Percentiles rank a stretch among this genome's conserved stretches.
Evolutionary conservation across 192 early-diverging fungal species (phyloP).

Genomic region (Gonapodya prolifera): DNA sequence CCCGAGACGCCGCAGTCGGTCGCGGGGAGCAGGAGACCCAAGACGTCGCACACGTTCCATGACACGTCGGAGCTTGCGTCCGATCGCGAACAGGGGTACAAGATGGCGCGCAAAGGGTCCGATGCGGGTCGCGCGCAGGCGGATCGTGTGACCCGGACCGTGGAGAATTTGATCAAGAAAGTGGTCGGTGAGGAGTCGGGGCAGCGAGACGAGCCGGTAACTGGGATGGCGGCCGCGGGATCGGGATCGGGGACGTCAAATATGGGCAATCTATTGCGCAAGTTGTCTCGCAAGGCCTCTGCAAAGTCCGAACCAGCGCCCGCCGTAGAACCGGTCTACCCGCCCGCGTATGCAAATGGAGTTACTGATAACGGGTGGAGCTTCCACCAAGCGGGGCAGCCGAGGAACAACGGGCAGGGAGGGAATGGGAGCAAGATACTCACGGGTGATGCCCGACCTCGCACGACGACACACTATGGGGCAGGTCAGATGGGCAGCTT

Average conservation of each 20-base stretch:
- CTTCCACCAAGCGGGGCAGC: not conserved
- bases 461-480: not conserved
- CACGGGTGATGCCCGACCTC: not conserved
- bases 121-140: not conserved
- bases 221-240: too few relatives aligned
- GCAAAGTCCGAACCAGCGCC: too few relatives aligned
- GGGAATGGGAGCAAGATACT: not conserved
- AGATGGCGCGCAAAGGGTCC: not conserved
- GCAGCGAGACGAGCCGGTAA: not conserved
- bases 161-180: not conserved
- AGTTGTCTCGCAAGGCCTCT: not conserved
- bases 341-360: not conserved
- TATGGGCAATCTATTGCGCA: too few relatives aligned
- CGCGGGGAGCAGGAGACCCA: not conserved
- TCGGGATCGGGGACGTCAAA: too few relatives aligned
- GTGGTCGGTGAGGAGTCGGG: not conserved
- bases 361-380: not conserved
- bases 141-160: not conserved
- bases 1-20: not conserved
- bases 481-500: not conserved
- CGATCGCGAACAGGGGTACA: not conserved
- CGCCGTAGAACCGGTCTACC: not conserved
- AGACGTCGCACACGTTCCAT: not conserved
- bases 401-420: not conserved
- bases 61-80: not conserved